Evolutionary conservation across 208 protist genomes (phyloP).

Genomic region (Trypanosoma avium): DNA sequence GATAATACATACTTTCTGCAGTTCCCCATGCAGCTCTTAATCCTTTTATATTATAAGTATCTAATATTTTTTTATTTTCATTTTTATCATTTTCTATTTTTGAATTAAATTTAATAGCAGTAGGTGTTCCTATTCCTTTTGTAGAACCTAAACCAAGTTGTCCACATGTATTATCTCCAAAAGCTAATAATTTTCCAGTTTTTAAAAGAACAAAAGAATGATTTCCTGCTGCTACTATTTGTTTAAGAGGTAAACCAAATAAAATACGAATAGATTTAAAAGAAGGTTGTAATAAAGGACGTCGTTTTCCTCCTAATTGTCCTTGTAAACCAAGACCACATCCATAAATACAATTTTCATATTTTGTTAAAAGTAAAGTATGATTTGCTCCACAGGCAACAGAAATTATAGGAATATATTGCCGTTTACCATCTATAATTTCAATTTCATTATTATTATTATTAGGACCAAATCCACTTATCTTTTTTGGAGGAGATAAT

Average conservation of each 20-base stretch:
- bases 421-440: conserved; percentile 17
- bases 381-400: conserved; percentile 71
- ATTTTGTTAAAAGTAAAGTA: conserved; percentile 63
- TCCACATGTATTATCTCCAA: conserved; percentile 78
- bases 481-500: conserved; percentile 34
- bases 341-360: conserved; percentile 62
- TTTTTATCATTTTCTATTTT: not conserved
- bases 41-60: conserved; percentile 48
- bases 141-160: conserved; percentile 79
- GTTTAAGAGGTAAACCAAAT: conserved; percentile 66
- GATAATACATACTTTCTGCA: conserved; percentile 61
- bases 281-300: conserved; percentile 48
- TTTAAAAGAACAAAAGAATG: conserved; percentile 82
- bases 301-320: conserved; percentile 56
- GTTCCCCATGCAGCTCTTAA: conserved; percentile 67
- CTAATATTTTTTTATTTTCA: conserved; percentile 22
- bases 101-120: conserved; percentile 35
- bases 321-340: conserved; percentile 71
- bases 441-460: conserved; percentile 12
- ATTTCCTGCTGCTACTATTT: conserved; percentile 56
- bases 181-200: conserved; percentile 73
- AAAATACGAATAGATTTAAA: conserved; percentile 73
- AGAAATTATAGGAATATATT: conserved; percentile 31
- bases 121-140: conserved; percentile 35
- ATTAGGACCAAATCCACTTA: conserved; percentile 41